Conservation (phyloP, 495 filamentous ascomycete species). For the Penicillium ochrochloron region DNA sequence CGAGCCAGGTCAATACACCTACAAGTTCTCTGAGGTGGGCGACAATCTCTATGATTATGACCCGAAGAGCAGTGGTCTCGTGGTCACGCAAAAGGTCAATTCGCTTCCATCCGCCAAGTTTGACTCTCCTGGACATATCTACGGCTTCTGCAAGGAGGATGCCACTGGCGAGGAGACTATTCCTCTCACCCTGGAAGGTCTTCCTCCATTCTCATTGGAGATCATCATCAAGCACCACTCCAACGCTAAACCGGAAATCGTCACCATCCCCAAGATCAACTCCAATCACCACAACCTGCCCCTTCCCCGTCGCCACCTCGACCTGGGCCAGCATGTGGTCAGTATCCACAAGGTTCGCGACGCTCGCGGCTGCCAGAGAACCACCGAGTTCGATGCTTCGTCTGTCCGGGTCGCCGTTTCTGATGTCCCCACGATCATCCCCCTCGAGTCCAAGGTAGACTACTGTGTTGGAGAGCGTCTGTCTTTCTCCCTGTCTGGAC, state of each 20-base stretch:
- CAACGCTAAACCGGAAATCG: conserved; percentile 75
- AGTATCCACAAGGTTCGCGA: conserved; percentile 89
- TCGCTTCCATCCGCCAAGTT: conserved; percentile 79
- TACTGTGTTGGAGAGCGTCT: conserved; percentile 96
- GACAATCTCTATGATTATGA: conserved; percentile 85
- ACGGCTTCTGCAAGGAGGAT: conserved; percentile 90
- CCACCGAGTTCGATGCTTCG: conserved; percentile 65
- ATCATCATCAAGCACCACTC: conserved; percentile 90
- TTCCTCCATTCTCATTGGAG: conserved; percentile 88
- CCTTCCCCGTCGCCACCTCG: conserved; percentile 80
- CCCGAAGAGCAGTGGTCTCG: conserved; percentile 60
- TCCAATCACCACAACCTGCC: conserved; percentile 73
- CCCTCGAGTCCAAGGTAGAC: conserved; percentile 81
- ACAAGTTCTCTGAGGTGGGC: conserved; percentile 78
- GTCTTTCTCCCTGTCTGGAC: conserved; percentile 85
- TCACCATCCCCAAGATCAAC: conserved; percentile 76
- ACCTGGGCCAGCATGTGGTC: conserved; percentile 82
- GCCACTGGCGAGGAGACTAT: conserved; percentile 81
- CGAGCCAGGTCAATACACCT: conserved; percentile 80
- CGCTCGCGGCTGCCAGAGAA: conserved; percentile 77
- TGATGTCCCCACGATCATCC: conserved; percentile 87
- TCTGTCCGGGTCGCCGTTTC: conserved; percentile 87
- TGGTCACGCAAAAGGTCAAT: conserved; percentile 81
- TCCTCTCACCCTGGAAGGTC: conserved; percentile 78
- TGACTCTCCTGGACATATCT: conserved; percentile 85